Conservation (phyloP, 257 asterid species). For the Solanum pennellii region DNA sequence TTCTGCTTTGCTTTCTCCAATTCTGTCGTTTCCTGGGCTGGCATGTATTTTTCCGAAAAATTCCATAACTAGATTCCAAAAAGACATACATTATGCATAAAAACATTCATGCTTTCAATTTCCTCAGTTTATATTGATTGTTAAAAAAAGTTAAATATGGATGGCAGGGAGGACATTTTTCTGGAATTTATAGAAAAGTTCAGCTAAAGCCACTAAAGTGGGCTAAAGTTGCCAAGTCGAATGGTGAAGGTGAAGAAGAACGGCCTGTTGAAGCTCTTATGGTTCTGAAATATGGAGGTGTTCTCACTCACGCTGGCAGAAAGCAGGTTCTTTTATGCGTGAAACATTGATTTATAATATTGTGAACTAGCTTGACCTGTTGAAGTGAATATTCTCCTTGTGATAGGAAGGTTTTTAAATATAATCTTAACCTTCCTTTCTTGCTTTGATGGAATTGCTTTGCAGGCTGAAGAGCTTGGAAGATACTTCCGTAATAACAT, state of each 20-base stretch:
- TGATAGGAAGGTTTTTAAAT: background rate
- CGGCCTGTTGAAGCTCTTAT: slow-evolving; percentile 89
- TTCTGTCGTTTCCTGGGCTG: background rate
- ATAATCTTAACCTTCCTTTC: background rate
- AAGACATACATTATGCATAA: background rate
- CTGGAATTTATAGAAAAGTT: slow-evolving; percentile 94
- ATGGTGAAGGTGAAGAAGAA: slow-evolving; percentile 93
- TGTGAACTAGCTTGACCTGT: background rate
- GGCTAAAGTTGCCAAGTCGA: slow-evolving; percentile 60
- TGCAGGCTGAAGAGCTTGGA: slow-evolving; percentile 97
- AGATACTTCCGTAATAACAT: slow-evolving; percentile 86
- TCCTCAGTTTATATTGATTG: background rate
- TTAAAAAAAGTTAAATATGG: slow-evolving; percentile 4
- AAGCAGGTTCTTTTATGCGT: slow-evolving; percentile 51
- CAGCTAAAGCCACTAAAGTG: slow-evolving; percentile 92
- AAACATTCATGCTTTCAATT: background rate
- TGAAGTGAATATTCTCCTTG: background rate
- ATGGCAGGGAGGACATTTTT: slow-evolving; percentile 94
- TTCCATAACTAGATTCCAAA: background rate
- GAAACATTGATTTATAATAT: background rate
- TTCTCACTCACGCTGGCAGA: slow-evolving; percentile 97
- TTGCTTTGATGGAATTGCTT: slow-evolving; percentile 10
- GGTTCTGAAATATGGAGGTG: slow-evolving; percentile 98
- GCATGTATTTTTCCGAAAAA: background rate
- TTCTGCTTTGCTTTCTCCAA: slow-evolving; percentile 1